Conservation (phyloP, 1,284 basidiomycete genomes). For the Agaricales sp. region DNA sequence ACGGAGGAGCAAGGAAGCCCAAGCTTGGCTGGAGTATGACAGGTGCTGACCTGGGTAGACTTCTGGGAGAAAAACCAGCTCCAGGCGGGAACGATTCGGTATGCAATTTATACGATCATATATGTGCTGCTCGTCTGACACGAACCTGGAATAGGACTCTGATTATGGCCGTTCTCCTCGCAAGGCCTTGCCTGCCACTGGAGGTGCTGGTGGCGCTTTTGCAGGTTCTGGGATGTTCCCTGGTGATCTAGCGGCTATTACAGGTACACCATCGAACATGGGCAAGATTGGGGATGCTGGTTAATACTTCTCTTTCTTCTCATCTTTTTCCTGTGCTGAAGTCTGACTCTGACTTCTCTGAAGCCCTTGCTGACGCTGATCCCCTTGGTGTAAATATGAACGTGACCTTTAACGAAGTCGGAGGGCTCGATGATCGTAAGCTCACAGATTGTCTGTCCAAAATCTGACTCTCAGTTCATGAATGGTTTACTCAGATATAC, state of each 20-base stretch:
- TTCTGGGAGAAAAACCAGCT: slow-evolving; percentile 42
- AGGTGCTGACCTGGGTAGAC: slow-evolving; percentile 62
- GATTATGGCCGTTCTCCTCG: slow-evolving; percentile 57
- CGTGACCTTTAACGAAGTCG: slow-evolving; percentile 96
- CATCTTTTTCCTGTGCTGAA: slow-evolving; percentile 4
- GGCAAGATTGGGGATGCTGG: slow-evolving; percentile 76
- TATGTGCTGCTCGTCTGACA: not conserved
- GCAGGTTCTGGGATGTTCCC: slow-evolving; percentile 41
- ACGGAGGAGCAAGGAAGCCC: slow-evolving; percentile 16
- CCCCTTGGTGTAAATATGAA: slow-evolving; percentile 91
- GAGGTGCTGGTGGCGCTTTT: slow-evolving; percentile 43
- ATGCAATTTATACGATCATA: slow-evolving; percentile 14
- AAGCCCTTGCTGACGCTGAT: slow-evolving; percentile 91
- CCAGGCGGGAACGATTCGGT: slow-evolving; percentile 61
- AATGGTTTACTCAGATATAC: slow-evolving; percentile 60
- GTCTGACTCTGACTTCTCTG: slow-evolving; percentile 13
- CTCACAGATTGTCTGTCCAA: slow-evolving; percentile 10
- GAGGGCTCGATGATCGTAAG: slow-evolving; percentile 89
- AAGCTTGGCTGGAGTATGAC: slow-evolving; percentile 63
- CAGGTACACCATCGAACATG: slow-evolving; percentile 69
- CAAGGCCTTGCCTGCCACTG: slow-evolving; percentile 46
- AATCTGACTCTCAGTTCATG: slow-evolving; percentile 3
- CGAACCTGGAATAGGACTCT: slow-evolving; percentile 42
- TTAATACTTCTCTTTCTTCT: slow-evolving; percentile 18
- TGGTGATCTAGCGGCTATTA: slow-evolving; percentile 49